These are phyloP conservation scores for Hibiscus tridactylites DNA, from an alignment of 345 rosid species.

Conservation along the genomic window DNA sequence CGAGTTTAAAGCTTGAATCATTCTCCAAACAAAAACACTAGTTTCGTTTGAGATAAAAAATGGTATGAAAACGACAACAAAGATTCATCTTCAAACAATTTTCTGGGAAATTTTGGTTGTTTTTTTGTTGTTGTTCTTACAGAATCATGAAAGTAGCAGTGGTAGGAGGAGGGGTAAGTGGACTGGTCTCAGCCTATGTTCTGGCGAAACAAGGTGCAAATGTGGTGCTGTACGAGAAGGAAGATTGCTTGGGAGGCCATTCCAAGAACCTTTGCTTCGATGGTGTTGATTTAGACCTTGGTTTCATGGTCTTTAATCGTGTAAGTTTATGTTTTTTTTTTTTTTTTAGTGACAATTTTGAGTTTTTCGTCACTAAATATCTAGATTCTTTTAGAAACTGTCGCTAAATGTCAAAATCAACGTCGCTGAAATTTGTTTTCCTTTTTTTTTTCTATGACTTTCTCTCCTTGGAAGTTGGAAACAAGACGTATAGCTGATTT, in stretches of 20 bases:
- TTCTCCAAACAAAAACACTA: too few relatives aligned
- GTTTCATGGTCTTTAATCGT: constrained; percentile 63
- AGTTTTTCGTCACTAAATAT: neutral
- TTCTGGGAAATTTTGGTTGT: neutral
- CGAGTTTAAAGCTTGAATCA: too few relatives aligned
- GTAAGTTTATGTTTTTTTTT: constrained; percentile 28
- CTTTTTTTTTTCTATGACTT: too few relatives aligned
- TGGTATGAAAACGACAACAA: neutral
- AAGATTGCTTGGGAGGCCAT: constrained; percentile 56
- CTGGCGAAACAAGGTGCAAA: constrained; percentile 36
- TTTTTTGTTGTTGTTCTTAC: too few relatives aligned
- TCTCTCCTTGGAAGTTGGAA: neutral
- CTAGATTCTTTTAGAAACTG: neutral
- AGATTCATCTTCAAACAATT: neutral
- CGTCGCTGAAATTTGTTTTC: neutral
- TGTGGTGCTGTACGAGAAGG: constrained; percentile 57
- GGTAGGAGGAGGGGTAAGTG: constrained; percentile 61
- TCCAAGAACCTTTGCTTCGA: constrained; percentile 44
- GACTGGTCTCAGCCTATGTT: constrained; percentile 46
- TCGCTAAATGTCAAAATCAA: neutral
- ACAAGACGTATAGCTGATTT: too few relatives aligned
- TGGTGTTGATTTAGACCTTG: constrained; percentile 55
- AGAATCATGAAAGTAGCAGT: constrained; percentile 48
- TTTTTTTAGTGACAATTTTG: neutral
- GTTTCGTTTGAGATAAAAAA: neutral